Evolutionary conservation across 2,329 filamentous ascomycete genomes (phyloP).

Genomic region (Bipolaris cookei): DNA sequence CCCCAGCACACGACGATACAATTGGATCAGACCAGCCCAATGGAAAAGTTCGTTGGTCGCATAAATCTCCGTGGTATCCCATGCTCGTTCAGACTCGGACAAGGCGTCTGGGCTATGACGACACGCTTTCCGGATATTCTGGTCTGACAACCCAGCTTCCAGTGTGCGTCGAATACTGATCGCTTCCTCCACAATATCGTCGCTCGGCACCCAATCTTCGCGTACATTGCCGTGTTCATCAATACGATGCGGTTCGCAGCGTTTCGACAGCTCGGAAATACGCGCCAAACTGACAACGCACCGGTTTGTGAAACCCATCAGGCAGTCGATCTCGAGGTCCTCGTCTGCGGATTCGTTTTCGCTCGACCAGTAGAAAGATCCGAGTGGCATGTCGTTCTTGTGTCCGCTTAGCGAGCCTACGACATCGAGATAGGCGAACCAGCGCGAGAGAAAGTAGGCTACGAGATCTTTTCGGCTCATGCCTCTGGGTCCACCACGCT

Average conservation of each 20-base stretch:
- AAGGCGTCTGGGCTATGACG: slow-evolving; percentile 47
- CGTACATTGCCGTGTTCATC: slow-evolving; percentile 59
- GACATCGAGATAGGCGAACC: slow-evolving; percentile 85
- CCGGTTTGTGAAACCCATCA: slow-evolving; percentile 77
- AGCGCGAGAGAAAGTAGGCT: slow-evolving; percentile 76
- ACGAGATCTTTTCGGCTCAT: slow-evolving; percentile 60
- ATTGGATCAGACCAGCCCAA: slow-evolving; percentile 76
- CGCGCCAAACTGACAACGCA: slow-evolving; percentile 74
- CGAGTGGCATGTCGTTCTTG: slow-evolving; percentile 53
- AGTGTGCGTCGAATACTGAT: slow-evolving; percentile 67
- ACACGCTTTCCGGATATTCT: slow-evolving; percentile 50
- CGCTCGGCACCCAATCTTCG: slow-evolving; percentile 64
- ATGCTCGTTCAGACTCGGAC: slow-evolving; percentile 52
- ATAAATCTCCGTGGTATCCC: slow-evolving; percentile 68
- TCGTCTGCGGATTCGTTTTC: slow-evolving; percentile 61
- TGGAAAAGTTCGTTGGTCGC: slow-evolving; percentile 81
- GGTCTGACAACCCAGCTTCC: slow-evolving; percentile 56
- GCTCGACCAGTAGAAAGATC: slow-evolving; percentile 51
- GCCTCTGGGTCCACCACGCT: slow-evolving; percentile 65
- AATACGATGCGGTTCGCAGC: slow-evolving; percentile 71
- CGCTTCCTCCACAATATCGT: slow-evolving; percentile 63
- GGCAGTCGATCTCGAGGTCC: slow-evolving; percentile 76
- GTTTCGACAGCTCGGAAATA: slow-evolving; percentile 72
- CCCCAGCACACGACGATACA: slow-evolving; percentile 74
- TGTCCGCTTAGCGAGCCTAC: slow-evolving; percentile 72